Conservation (phyloP, 2,329 filamentous ascomycete species). For the Cladophialophora psammophila region DNA sequence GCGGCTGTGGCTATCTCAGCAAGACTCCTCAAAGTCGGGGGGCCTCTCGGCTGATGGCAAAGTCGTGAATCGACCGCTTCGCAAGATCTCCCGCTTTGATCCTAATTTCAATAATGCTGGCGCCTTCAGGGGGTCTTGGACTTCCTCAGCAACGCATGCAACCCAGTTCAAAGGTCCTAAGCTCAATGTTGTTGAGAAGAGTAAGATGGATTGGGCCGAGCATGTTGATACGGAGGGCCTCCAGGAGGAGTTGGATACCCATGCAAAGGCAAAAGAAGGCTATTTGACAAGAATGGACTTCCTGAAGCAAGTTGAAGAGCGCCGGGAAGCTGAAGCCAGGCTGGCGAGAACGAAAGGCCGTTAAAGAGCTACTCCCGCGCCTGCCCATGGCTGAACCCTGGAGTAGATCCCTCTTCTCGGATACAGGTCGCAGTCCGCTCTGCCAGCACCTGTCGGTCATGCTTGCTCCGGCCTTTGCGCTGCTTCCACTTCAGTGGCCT, state of each 20-base stretch:
- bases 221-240: conserved; percentile 69
- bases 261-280: conserved; percentile 68
- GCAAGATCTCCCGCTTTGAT: conserved; percentile 55
- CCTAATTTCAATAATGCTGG: conserved; percentile 48
- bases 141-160: conserved; percentile 38
- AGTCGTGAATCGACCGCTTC: conserved; percentile 49
- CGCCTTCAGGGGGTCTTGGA: conserved; percentile 44
- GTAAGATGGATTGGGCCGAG: conserved; percentile 69
- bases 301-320: conserved; percentile 64
- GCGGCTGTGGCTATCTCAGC: conserved; percentile 59
- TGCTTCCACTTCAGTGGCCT: neutral
- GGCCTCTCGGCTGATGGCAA: conserved; percentile 38
- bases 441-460: neutral
- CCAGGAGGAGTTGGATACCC: conserved; percentile 66
- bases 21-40: conserved; percentile 45
- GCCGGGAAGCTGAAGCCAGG: conserved; percentile 63
- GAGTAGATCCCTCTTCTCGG: conserved; percentile 6
- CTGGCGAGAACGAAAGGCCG: conserved; percentile 56
- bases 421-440: neutral
- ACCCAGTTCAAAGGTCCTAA: conserved; percentile 60
- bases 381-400: neutral
- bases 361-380: neutral
- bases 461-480: neutral
- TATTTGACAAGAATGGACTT: conserved; percentile 70
- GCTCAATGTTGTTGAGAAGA: conserved; percentile 72